phyloP scores from a whole-genome alignment of 2,329 filamentous ascomycete genomes.

The Lasiodiplodia sp. region DNA sequence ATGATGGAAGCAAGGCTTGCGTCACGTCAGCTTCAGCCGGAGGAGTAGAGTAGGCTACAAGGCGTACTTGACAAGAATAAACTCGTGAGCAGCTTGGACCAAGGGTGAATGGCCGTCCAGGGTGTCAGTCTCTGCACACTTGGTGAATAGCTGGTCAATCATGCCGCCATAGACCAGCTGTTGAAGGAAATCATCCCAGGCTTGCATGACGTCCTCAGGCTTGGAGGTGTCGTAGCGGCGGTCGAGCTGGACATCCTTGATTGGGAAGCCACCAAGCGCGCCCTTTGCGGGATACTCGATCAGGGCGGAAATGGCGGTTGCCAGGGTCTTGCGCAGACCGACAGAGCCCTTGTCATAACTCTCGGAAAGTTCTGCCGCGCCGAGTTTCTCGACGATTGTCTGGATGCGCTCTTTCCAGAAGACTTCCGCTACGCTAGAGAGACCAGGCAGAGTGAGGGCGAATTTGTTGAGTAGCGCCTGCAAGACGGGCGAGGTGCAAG shows the following conservation, averaged over 20 bases:
- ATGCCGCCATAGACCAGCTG: conserved; percentile 73
- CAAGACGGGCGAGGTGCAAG: conserved; percentile 68
- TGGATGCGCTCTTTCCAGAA: conserved; percentile 53
- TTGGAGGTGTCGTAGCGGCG: conserved; percentile 64
- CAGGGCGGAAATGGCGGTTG: conserved; percentile 73
- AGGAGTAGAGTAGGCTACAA: background rate
- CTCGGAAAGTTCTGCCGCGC: conserved; percentile 75
- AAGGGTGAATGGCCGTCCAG: conserved; percentile 69
- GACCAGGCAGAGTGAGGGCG: conserved; percentile 69
- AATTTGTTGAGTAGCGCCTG: conserved; percentile 73
- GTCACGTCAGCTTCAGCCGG: conserved; percentile 1
- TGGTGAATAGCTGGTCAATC: conserved; percentile 69
- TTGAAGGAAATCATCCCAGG: conserved; percentile 72
- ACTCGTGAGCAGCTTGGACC: conserved; percentile 70
- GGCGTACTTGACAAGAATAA: conserved; percentile 73
- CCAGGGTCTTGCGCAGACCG: conserved; percentile 76
- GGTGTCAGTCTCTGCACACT: conserved; percentile 66
- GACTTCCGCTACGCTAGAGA: conserved; percentile 64
- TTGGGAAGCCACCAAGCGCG: conserved; percentile 67
- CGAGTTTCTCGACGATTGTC: conserved; percentile 54
- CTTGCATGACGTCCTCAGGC: conserved; percentile 66
- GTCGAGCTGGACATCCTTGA: conserved; percentile 42
- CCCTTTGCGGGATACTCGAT: conserved; percentile 74
- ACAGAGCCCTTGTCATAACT: conserved; percentile 82
- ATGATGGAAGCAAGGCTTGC: conserved; percentile 74